Evolutionary conservation across 176 grass and related monocot genomes (phyloP).

Genomic region (Ananas comosus): DNA sequence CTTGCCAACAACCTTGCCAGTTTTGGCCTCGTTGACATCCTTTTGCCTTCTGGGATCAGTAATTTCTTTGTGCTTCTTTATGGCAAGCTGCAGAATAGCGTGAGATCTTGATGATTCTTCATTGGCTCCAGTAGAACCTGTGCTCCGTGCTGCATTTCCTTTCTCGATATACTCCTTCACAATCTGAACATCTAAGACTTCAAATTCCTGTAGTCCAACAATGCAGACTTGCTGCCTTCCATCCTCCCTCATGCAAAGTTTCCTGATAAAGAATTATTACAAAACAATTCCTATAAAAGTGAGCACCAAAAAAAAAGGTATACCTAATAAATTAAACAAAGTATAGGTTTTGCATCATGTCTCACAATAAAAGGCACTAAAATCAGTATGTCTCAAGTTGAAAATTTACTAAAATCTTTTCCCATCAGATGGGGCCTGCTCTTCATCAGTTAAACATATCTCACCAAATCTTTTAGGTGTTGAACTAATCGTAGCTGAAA

Average conservation of each 20-base stretch:
- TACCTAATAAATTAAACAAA: not conserved
- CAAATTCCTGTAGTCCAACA: conserved; percentile 94
- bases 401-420: too few relatives aligned
- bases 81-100: conserved; percentile 88
- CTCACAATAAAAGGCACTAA: too few relatives aligned
- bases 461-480: too few relatives aligned
- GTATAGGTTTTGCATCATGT: too few relatives aligned
- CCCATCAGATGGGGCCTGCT: too few relatives aligned
- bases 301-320: not conserved
- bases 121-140: conserved; percentile 90
- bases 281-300: conserved; percentile 1
- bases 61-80: conserved; percentile 77
- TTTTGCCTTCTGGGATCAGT: conserved; percentile 61
- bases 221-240: conserved; percentile 98
- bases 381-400: too few relatives aligned
- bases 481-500: too few relatives aligned
- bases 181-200: conserved; percentile 90
- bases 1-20: conserved; percentile 76
- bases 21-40: conserved; percentile 77
- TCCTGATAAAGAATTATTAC: conserved; percentile 36
- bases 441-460: too few relatives aligned
- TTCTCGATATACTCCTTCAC: conserved; percentile 98
- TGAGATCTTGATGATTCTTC: conserved; percentile 98
- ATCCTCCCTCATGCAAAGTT: conserved; percentile 95
- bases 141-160: conserved; percentile 86